A percentile compares a stretch with the other conserved stretches of the same genome.
These are phyloP conservation scores for Populus euphratica DNA, from an alignment of 345 rosid genomes.

Conservation along the genomic window DNA sequence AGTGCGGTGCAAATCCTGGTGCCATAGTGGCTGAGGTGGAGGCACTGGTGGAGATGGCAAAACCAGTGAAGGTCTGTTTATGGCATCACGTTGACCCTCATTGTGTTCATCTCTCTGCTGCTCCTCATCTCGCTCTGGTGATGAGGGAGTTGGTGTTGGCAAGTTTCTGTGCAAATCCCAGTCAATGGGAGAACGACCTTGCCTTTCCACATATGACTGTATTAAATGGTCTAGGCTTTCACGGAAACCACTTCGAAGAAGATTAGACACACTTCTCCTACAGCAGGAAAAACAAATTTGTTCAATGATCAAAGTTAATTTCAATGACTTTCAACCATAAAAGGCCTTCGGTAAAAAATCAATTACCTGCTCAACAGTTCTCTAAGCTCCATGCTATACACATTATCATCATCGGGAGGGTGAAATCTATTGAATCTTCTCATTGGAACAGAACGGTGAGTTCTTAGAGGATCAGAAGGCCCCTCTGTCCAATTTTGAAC, in stretches of 20 bases:
- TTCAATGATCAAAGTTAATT: conserved; percentile 5
- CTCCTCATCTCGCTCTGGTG: conserved; percentile 62
- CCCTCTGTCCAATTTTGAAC: conserved; percentile 59
- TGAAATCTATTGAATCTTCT: conserved; percentile 88
- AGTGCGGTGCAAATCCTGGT: conserved; percentile 76
- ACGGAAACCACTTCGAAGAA: conserved; percentile 96
- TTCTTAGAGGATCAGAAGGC: conserved; percentile 59
- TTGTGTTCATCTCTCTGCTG: conserved; percentile 58
- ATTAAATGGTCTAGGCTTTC: conserved; percentile 96
- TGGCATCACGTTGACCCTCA: conserved; percentile 45
- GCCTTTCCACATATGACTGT: conserved; percentile 92
- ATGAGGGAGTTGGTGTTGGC: conserved; percentile 54
- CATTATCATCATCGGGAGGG: conserved; percentile 91
- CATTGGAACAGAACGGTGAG: conserved; percentile 53
- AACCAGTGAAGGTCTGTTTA: conserved; percentile 60
- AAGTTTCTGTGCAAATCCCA: conserved; percentile 89
- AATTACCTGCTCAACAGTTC: conserved; percentile 92
- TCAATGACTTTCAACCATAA: neutral
- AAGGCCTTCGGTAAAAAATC: neutral
- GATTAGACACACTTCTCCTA: conserved; percentile 97
- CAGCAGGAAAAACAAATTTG: conserved; percentile 18
- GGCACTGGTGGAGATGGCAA: conserved; percentile 83
- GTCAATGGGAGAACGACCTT: conserved; percentile 75
- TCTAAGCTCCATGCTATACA: conserved; percentile 94
- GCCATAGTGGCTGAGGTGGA: conserved; percentile 95